Evolutionary conservation across 768 basidiomycete genomes (phyloP), one percentile per base, ranked within the genome.

Genomic region (Mycena chlorophos): DNA sequence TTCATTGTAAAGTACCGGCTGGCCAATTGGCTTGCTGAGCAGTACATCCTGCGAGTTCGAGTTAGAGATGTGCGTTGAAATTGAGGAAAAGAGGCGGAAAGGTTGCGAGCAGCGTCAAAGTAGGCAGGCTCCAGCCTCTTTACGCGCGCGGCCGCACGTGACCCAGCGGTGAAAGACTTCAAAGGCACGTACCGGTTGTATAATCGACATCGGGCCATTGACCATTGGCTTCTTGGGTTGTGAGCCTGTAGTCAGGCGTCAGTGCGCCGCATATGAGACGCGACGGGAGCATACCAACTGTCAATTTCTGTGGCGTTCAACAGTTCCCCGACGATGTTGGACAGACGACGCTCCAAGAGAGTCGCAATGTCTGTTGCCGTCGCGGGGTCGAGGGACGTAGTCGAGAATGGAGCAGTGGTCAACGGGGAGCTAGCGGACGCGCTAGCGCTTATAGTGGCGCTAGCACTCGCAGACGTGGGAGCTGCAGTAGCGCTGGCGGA

Each of bases 21-120:
- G 85, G 86, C 87, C 87, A 88, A 60, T 85, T 88, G 4, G 86
- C 86, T 12, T 81, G 75, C 52, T 77, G 78, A 5, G 84, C 87
- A 38, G 67, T 64, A 57, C 87, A 88, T 5, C 87, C 87, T 46
- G 31, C 17, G 31, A 17, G 8, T 34, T 17, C 8, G 40, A 42
- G 8, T 12, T 42, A 6, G 40, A 8, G 13, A 6, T 14, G n/a
- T 20, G n/a, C 13, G 40, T 16, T 20, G 40, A 42, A 22, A 22
- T 8, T 20, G n/a, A n/a, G n/a, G n/a, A n/a, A n/a, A n/a, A n/a
- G n/a, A n/a, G n/a, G n/a, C n/a, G n/a, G n/a, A n/a, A n/a, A n/a
- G n/a, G n/a, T n/a, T n/a, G n/a, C n/a, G n/a, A n/a, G n/a, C n/a
- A n/a, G n/a, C n/a, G n/a, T n/a, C n/a, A n/a, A n/a, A n/a, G n/a